Conservation (phyloP, 305 asterid species). For the Andrographis paniculata region DNA sequence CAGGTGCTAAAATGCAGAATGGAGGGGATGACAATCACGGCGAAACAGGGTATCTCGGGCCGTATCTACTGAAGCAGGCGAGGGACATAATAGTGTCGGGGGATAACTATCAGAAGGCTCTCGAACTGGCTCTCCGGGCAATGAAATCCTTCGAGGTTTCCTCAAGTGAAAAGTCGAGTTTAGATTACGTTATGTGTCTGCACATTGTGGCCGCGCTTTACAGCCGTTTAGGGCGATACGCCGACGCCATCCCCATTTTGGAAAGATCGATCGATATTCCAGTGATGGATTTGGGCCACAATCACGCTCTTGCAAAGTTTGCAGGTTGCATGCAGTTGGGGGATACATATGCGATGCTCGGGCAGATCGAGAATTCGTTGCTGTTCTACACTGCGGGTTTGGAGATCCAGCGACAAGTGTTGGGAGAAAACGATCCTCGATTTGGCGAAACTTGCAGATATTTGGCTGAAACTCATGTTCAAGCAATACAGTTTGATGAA, state of each 20-base stretch:
- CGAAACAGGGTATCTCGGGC: constrained; percentile 51
- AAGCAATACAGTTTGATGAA: constrained; percentile 80
- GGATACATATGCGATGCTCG: constrained; percentile 82
- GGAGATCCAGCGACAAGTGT: constrained; percentile 73
- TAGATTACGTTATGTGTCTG: constrained; percentile 77
- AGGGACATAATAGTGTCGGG: constrained; percentile 52
- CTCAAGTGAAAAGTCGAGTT: constrained; percentile 30
- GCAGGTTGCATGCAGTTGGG: constrained; percentile 98
- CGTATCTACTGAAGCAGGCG: constrained; percentile 81
- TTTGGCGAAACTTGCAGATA: constrained; percentile 88
- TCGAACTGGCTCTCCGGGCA: constrained; percentile 70
- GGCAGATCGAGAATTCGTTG: constrained; percentile 77
- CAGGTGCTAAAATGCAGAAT: constrained; percentile 21
- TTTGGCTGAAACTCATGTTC: constrained; percentile 91
- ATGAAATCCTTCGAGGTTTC: constrained; percentile 51
- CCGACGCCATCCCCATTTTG: constrained; percentile 68
- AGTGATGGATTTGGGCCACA: constrained; percentile 58
- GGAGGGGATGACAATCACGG: constrained; percentile 29
- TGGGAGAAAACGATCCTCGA: constrained; percentile 74
- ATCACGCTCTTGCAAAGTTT: constrained; percentile 87
- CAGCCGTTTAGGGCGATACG: constrained; percentile 51
- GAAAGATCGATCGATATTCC: constrained; percentile 79
- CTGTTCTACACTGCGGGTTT: constrained; percentile 66
- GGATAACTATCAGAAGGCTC: constrained; percentile 56
- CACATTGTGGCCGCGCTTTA: constrained; percentile 69